Conservation (phyloP, 768 basidiomycete species). For the Antrodiella citrinella region DNA sequence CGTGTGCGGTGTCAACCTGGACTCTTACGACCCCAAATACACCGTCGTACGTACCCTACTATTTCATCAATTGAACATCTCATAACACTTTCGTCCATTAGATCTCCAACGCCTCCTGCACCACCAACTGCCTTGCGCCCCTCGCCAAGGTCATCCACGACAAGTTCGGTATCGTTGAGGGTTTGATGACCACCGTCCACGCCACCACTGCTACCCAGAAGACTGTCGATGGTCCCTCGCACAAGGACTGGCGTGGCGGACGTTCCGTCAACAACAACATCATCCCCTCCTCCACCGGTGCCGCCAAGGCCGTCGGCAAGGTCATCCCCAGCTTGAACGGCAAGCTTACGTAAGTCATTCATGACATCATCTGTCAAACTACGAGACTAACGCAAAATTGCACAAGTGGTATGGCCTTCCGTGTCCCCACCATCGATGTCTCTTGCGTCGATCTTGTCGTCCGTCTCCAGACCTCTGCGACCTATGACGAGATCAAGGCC, state of each 20-base stretch:
- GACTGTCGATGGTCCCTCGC: conserved; percentile 89
- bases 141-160: conserved; percentile 97
- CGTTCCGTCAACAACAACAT: conserved; percentile 97
- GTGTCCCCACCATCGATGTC: conserved; percentile 92
- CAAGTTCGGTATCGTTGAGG: conserved; percentile 94
- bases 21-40: conserved; percentile 82
- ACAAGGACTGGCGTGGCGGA: conserved; percentile 97
- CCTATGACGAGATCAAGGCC: conserved; percentile 88
- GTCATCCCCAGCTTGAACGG: conserved; percentile 95
- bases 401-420: conserved; percentile 85
- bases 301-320: conserved; percentile 98
- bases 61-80: neutral
- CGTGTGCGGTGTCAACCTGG: conserved; percentile 93
- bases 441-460: conserved; percentile 97
- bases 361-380: neutral
- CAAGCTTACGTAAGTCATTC: conserved; percentile 78
- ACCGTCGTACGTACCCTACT: conserved; percentile 53
- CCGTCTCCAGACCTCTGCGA: conserved; percentile 76
- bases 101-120: conserved; percentile 99
- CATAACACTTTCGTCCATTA: conserved; percentile 17
- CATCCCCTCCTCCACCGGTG: conserved; percentile 98
- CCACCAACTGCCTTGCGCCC: conserved; percentile 99
- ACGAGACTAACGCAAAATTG: neutral
- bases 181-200: conserved; percentile 98
- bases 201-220: conserved; percentile 94